Evolutionary conservation across 2,329 filamentous ascomycete species (phyloP), one percentile per base, ranked within the genome.

Genomic region (Penicillium sp.): DNA sequence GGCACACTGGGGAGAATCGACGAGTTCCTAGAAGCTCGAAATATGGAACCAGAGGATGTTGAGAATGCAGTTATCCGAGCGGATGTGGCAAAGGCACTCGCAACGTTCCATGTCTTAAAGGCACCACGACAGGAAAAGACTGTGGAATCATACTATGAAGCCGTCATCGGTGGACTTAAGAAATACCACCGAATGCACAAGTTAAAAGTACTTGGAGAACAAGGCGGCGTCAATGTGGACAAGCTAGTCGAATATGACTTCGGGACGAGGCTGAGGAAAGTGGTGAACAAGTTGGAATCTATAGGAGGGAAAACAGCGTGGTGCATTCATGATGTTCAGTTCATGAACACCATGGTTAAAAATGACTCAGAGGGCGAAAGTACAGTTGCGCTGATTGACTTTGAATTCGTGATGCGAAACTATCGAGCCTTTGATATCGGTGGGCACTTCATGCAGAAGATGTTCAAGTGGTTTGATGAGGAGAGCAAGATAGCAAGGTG

Each of bases 381-480:
- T 50, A 63, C 58, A 53, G 43, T 66, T 26, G 52, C 54, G 26
- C 51, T 66, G 3, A 59, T 66, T 31, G 63, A 66, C 26, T 66
- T 66, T 26, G 63, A 66, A 26, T 60, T 66, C 25, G 60, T 63
- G 21, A 60, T 66, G 46, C 63, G 25, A 7, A 66, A 66, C 33
- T 66, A 65, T 52, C 57, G 64, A 42, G 64, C 55, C 2, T 62
- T 63, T 35, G 64, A 66, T 27, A 63, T 66, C 33, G 64, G 64
- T 50, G 64, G 59, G 21, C 64, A 66, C 46, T 66, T 65, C 51
- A 57, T 66, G 62, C 64, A 66, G 39, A 66, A 66, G 50, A 62
- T 66, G 62, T 66, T 66, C 57, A 59, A 63, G 31, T 66, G 64
- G 64, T 65, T 66, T 48, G 59, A 65, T 26, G 57, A 62, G 37